These are phyloP conservation scores for Coffea eugenioides DNA, from an alignment of 257 asterid species.

Conservation along the genomic window DNA sequence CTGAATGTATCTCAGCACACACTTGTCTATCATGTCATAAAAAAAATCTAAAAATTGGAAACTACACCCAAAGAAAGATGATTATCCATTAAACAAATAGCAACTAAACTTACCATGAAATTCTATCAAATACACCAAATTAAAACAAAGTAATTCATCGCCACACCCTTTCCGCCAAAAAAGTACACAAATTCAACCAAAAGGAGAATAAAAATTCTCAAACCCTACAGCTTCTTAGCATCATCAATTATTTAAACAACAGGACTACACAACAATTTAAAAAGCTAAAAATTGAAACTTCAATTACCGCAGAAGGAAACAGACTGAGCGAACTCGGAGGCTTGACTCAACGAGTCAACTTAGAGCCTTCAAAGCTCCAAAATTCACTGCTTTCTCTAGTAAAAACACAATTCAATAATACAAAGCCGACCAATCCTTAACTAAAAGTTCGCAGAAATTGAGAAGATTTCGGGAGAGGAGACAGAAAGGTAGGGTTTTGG, in stretches of 20 bases:
- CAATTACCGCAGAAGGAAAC: slow-evolving; percentile 25
- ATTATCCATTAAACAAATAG: background rate
- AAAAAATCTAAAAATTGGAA: background rate
- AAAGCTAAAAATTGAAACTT: background rate
- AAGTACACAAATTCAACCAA: background rate
- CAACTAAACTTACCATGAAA: background rate
- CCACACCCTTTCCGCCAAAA: background rate
- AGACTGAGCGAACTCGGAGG: slow-evolving; percentile 16
- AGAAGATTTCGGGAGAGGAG: slow-evolving; percentile 17
- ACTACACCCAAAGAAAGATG: background rate
- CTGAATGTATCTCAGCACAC: background rate
- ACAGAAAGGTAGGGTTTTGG: slow-evolving; percentile 39
- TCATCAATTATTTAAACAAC: background rate
- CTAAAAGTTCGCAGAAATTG: background rate
- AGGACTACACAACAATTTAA: background rate
- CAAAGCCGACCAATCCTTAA: slow-evolving; percentile 8
- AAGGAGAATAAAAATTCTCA: background rate
- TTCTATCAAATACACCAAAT: background rate
- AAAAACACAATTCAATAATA: slow-evolving; percentile 9
- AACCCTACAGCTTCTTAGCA: slow-evolving; percentile 1
- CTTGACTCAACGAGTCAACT: slow-evolving; percentile 34
- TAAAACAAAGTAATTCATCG: background rate
- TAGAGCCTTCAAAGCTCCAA: slow-evolving; percentile 21
- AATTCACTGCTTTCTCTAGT: background rate
- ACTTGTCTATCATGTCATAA: background rate